Evolutionary conservation across 306 rosid genomes (phyloP).

Genomic region (Carpinus viminea): DNA sequence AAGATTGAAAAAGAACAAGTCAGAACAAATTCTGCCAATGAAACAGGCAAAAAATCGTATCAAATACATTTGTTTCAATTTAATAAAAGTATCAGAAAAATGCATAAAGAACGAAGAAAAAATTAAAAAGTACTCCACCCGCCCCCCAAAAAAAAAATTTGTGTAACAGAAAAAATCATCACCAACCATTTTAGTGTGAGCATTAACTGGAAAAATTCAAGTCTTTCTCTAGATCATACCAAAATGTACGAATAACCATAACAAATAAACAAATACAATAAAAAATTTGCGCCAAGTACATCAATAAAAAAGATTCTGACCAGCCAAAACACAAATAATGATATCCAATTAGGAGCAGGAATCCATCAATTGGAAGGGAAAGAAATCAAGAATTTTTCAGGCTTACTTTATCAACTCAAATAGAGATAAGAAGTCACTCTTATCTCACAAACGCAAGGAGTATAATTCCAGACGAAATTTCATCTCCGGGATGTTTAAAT

Average conservation of each 20-base stretch:
- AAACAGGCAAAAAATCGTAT: not conserved
- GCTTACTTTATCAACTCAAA: not conserved
- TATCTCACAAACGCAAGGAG: not conserved
- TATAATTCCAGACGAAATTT: not conserved
- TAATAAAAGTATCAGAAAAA: not conserved
- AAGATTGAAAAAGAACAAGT: constrained; percentile 13
- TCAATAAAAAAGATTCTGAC: not conserved
- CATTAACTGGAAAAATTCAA: not conserved
- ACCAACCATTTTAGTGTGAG: not conserved
- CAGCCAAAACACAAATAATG: not conserved
- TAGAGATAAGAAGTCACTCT: not conserved
- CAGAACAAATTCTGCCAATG: not conserved
- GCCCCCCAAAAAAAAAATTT: not conserved
- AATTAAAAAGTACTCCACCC: too few species aligned
- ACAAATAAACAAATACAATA: not conserved
- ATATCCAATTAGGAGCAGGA: not conserved
- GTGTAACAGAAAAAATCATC: not conserved
- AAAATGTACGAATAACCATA: not conserved
- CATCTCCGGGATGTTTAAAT: not conserved
- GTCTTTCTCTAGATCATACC: not conserved
- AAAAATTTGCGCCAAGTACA: not conserved
- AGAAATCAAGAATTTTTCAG: not conserved
- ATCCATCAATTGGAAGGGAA: not conserved
- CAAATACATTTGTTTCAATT: not conserved
- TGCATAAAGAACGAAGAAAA: not conserved